Base-by-base conservation (phyloP, 208 protist genomes). In the Crithidia sp. region DNA sequence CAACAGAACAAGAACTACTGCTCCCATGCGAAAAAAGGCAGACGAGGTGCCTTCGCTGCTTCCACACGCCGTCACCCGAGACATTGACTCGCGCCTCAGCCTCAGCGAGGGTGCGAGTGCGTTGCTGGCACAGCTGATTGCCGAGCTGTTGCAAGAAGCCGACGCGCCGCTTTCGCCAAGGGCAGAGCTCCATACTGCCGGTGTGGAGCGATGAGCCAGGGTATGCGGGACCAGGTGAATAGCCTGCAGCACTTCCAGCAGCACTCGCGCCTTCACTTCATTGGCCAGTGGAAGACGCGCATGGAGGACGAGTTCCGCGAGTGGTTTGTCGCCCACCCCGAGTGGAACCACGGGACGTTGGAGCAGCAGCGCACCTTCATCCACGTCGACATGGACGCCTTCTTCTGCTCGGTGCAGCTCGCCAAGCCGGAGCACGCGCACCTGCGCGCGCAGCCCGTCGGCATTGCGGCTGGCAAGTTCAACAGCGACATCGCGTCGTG, bases 331-430 rank as follows among this genome's bases (percentile, higher is more conserved):
- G 79, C 69, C 43, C 83, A 95, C 58, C 86, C 90, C 8, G 68
- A 80, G 56, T 96, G 85, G 87, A 86, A 91, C 68, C 86, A 95
- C 55, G 89, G 89, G 5, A 73, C 69, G 14, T 70, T 95, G 49
- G 59, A 56, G 16, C 72, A 77, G 57, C 91, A 96, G 65, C 70
- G 69, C 10, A 69, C 83, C 2, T 92, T 98, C 58, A 65, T 93
- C 4, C 96, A 98, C 75, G 52, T 98, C 16, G 96, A 98, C 82
- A 96, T 98, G 93, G 97, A 98, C 73, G 96, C 95, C 49, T 98
- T 98, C 74, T 98, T 98, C 77, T 97, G 93, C 73, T 95, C 88
- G 13, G 91, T 98, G 55, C 91, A 89, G 36, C 82, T 97, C 7
- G 84, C 85, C 53, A 97, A 95, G 76, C 79, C 81, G 6, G 88